phyloP scores from a whole-genome alignment of 2,329 filamentous ascomycete species.

The Xylariomycetidae sp. region DNA sequence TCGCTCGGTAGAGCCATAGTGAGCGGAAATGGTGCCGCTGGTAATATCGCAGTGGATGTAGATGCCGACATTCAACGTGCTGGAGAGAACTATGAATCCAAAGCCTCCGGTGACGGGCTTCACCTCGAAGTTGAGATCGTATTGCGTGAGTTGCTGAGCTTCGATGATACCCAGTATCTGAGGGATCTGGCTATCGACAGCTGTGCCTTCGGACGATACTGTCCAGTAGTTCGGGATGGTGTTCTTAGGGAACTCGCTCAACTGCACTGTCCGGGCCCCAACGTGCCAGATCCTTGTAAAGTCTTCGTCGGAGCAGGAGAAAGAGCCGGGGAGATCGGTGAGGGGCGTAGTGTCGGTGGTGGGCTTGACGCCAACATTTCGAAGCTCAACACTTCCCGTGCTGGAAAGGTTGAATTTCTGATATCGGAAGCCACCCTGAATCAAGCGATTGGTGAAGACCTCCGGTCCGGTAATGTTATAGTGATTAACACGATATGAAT shows the following conservation, averaged over 20 bases:
- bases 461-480: slow-evolving; percentile 26
- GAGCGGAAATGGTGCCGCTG: slow-evolving; percentile 6
- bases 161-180: slow-evolving; percentile 13
- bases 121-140: slow-evolving; percentile 20
- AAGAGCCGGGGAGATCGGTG: slow-evolving; percentile 20
- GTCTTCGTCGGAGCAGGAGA: slow-evolving; percentile 22
- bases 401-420: slow-evolving; percentile 31
- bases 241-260: slow-evolving; percentile 23
- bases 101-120: slow-evolving; percentile 24
- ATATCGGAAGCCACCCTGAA: slow-evolving; percentile 31
- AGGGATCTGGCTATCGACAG: slow-evolving; percentile 23
- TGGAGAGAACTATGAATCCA: slow-evolving; percentile 23
- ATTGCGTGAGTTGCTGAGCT: slow-evolving; percentile 15
- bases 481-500: slow-evolving; percentile 29
- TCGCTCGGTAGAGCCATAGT: slow-evolving; percentile 10
- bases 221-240: slow-evolving; percentile 22
- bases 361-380: slow-evolving; percentile 22
- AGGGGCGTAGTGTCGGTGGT: slow-evolving; percentile 18
- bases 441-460: slow-evolving; percentile 24
- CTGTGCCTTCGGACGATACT: slow-evolving; percentile 20
- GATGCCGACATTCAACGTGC: slow-evolving; percentile 25
- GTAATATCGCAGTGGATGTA: slow-evolving; percentile 22
- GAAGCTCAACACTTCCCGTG: slow-evolving; percentile 20
- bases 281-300: slow-evolving; percentile 24
- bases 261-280: slow-evolving; percentile 27